Conservation (phyloP, 306 rosid genomes). For the Inga laurina region DNA sequence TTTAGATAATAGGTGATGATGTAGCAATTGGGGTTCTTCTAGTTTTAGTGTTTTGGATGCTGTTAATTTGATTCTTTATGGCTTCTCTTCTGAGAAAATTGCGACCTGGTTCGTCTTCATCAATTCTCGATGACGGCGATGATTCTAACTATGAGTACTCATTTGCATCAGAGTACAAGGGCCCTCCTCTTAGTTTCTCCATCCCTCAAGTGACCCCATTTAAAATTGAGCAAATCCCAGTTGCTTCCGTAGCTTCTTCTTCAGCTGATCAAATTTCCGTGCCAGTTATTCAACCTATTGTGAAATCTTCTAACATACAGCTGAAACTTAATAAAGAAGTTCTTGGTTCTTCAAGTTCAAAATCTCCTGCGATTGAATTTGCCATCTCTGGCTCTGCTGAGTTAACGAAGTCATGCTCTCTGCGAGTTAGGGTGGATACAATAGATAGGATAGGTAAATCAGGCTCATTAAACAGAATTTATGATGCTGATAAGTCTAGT, state of each 20-base stretch:
- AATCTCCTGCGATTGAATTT: background rate
- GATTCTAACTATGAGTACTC: conserved; percentile 60
- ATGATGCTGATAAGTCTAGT: conserved; percentile 14
- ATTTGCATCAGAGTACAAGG: conserved; percentile 63
- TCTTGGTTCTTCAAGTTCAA: conserved; percentile 15
- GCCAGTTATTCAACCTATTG: conserved; percentile 73
- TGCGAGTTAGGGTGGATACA: background rate
- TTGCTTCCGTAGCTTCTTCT: conserved; percentile 57
- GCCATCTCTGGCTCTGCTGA: background rate
- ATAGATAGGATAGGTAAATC: conserved; percentile 10
- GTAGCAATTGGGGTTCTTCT: conserved; percentile 17
- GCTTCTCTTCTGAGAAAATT: conserved; percentile 57
- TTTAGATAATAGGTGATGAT: background rate
- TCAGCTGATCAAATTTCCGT: conserved; percentile 36
- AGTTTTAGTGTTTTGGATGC: background rate
- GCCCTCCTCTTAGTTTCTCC: conserved; percentile 58
- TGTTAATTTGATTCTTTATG: conserved; percentile 33
- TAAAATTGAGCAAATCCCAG: conserved; percentile 57
- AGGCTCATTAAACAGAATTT: background rate
- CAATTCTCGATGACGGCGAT: conserved; percentile 29
- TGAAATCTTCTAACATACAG: conserved; percentile 24
- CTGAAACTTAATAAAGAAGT: conserved; percentile 12
- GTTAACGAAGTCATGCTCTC: background rate
- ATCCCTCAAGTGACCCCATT: conserved; percentile 68
- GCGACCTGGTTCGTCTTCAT: conserved; percentile 33